Evolutionary conservation across 2,329 filamentous ascomycete species (phyloP).

Genomic region (Aspergillus felis): DNA sequence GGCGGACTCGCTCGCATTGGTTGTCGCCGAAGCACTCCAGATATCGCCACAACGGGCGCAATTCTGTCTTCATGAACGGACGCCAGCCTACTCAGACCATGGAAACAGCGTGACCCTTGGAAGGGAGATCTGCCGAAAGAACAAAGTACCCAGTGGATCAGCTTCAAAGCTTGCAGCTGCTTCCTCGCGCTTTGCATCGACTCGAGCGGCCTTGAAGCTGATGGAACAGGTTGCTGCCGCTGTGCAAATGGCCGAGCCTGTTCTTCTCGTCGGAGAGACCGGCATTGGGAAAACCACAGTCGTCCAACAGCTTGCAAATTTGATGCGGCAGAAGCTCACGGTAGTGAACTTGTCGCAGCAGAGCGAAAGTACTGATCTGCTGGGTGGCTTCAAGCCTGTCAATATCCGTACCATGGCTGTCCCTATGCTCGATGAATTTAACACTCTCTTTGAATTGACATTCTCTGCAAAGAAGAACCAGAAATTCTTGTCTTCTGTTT

Average conservation of each 20-base stretch:
- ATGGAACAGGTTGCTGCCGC: constrained; percentile 86
- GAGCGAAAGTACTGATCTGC: constrained; percentile 90
- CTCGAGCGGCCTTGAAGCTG: constrained; percentile 74
- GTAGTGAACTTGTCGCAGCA: constrained; percentile 97
- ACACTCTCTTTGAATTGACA: constrained; percentile 79
- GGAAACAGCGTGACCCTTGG: constrained; percentile 61
- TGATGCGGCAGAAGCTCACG: constrained; percentile 79
- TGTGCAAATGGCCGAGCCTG: constrained; percentile 78
- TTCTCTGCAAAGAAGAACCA: constrained; percentile 87
- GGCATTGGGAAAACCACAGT: constrained; percentile 98
- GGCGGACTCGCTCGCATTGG: constrained; percentile 51
- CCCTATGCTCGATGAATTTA: constrained; percentile 89
- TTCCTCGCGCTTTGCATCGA: constrained; percentile 70
- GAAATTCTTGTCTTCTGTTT: constrained; percentile 75
- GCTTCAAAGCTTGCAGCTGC: constrained; percentile 41
- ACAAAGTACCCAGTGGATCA: constrained; percentile 47
- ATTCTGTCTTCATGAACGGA: constrained; percentile 70
- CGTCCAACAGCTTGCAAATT: constrained; percentile 83
- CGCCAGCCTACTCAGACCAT: constrained; percentile 64
- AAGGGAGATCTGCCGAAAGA: constrained; percentile 56
- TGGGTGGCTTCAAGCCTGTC: constrained; percentile 95
- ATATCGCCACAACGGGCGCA: constrained; percentile 77
- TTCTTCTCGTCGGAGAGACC: constrained; percentile 95
- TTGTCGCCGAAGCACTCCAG: constrained; percentile 82
- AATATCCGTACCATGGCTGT: constrained; percentile 83